phyloP scores from a whole-genome alignment of 1,284 basidiomycete species.

The Marasmius oreades region DNA sequence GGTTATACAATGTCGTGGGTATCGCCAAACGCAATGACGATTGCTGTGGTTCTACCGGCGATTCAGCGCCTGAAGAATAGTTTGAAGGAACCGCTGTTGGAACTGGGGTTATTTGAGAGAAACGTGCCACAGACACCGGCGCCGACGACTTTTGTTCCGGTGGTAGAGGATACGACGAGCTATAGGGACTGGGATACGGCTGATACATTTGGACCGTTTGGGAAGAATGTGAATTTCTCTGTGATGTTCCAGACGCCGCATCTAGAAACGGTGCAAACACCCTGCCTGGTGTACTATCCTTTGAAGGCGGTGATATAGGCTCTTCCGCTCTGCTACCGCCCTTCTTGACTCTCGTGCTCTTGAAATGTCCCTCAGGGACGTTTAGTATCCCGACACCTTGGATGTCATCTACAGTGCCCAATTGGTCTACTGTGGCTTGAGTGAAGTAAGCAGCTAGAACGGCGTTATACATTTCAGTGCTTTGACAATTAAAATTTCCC shows the following conservation, averaged over 20 bases:
- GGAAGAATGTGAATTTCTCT: conserved; percentile 23
- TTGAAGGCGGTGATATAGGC: conserved; percentile 22
- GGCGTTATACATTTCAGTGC: conserved; percentile 15
- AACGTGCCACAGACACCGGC: not conserved
- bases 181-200: conserved; percentile 28
- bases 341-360: conserved; percentile 57
- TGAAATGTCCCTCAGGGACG: conserved; percentile 60
- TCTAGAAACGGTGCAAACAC: conserved; percentile 58
- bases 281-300: conserved; percentile 24
- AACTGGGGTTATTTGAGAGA: not conserved
- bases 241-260: conserved; percentile 27
- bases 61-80: not conserved
- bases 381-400: conserved; percentile 46
- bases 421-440: conserved; percentile 60
- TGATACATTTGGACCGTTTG: conserved; percentile 35
- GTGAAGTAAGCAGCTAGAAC: conserved; percentile 72
- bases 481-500: not conserved
- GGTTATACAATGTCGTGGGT: not conserved
- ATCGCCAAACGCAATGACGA: not conserved
- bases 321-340: conserved; percentile 38
- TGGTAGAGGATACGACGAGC: not conserved
- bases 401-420: conserved; percentile 64
- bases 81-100: not conserved
- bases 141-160: not conserved
- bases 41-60: not conserved